These are phyloP conservation scores for Lodderomyces parapsilosis DNA, from an alignment of 1,139 yeast genomes.

Conservation along the genomic window DNA sequence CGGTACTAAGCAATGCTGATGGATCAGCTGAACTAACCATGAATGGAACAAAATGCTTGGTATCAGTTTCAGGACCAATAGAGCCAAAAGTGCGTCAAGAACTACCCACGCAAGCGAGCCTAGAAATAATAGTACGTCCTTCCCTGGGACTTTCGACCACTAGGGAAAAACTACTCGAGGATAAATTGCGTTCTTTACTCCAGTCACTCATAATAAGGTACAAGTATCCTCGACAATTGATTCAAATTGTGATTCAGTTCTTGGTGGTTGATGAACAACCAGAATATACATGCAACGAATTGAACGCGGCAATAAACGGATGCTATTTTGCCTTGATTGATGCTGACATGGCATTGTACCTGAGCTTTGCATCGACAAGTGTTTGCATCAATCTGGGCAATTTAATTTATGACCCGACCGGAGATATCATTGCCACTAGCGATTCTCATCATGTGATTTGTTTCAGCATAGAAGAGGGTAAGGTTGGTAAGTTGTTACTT, in stretches of 20 bases:
- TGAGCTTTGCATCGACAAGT: conserved; percentile 59
- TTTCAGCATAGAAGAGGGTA: conserved; percentile 52
- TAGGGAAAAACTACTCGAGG: conserved; percentile 76
- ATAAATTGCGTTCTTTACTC: conserved; percentile 61
- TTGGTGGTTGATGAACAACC: conserved; percentile 41
- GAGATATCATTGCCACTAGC: conserved; percentile 37
- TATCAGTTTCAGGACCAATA: conserved; percentile 87
- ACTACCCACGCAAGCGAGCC: conserved; percentile 70
- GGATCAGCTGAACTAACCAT: conserved; percentile 66
- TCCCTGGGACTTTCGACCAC: conserved; percentile 73
- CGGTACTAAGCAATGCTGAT: conserved; percentile 59
- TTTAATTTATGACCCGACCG: conserved; percentile 45
- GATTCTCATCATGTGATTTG: conserved; percentile 68
- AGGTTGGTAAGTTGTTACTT: conserved; percentile 54
- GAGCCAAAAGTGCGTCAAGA: conserved; percentile 87
- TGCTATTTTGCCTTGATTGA: conserved; percentile 72
- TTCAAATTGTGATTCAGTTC: conserved; percentile 85
- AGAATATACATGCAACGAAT: conserved; percentile 50
- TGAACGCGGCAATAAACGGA: conserved; percentile 72
- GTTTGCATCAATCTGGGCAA: conserved; percentile 33
- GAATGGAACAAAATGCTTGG: conserved; percentile 47
- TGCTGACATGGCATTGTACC: conserved; percentile 69
- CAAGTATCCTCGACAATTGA: conserved; percentile 76
- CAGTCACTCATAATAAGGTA: conserved; percentile 62
- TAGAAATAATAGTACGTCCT: conserved; percentile 83